These are phyloP conservation scores for Fraxinus albicans DNA, from an alignment of 305 asterid species.

Conservation along the genomic window DNA sequence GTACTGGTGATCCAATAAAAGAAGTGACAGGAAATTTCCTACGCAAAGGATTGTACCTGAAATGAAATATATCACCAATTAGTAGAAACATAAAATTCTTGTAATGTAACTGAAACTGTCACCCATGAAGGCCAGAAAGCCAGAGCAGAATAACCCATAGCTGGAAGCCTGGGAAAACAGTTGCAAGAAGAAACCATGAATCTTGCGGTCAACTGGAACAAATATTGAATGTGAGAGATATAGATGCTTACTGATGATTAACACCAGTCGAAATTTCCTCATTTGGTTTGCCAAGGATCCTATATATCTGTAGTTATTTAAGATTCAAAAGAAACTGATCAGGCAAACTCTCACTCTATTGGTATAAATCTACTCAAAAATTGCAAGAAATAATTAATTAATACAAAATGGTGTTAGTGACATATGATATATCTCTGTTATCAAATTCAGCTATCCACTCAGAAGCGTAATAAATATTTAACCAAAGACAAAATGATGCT, in stretches of 20 bases:
- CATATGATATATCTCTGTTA: background rate
- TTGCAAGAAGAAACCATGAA: background rate
- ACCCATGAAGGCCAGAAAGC: constrained; percentile 63
- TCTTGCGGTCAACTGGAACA: background rate
- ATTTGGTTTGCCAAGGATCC: constrained; percentile 78
- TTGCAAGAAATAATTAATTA: background rate
- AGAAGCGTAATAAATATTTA: background rate
- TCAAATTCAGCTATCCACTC: background rate
- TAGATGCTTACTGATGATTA: background rate
- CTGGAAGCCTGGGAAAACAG: constrained; percentile 65
- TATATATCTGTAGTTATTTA: constrained; percentile 52
- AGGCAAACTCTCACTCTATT: constrained; percentile 1
- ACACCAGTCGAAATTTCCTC: constrained; percentile 79
- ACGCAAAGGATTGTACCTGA: constrained; percentile 75
- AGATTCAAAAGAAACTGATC: constrained; percentile 9
- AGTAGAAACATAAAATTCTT: constrained; percentile 47
- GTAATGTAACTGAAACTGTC: background rate
- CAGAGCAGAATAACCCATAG: constrained; percentile 85
- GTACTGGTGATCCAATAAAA: constrained; percentile 72
- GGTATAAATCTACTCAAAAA: background rate
- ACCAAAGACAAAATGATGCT: background rate
- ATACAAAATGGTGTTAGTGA: background rate
- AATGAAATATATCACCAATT: constrained; percentile 35
- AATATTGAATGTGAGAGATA: background rate
- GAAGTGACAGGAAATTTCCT: constrained; percentile 67